Conservation (phyloP, 495 filamentous ascomycete genomes). For the Penicillium diatomitis region DNA sequence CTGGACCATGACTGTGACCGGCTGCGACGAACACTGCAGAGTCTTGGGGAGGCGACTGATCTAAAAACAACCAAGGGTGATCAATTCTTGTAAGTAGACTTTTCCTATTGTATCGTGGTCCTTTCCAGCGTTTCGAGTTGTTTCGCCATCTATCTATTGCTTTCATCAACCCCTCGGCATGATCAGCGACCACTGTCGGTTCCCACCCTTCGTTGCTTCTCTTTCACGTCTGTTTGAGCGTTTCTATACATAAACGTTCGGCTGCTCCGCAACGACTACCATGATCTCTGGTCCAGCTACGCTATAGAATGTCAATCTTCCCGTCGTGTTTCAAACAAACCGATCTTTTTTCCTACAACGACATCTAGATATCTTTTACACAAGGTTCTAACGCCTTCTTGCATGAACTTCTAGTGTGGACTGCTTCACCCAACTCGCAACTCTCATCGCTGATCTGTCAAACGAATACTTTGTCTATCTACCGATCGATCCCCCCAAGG, state of each 20-base stretch:
- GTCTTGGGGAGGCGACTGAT: slow-evolving; percentile 51
- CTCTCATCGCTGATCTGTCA: slow-evolving; percentile 49
- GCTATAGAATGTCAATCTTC: slow-evolving; percentile 21
- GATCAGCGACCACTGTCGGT: slow-evolving; percentile 5
- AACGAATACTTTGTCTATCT: slow-evolving; percentile 49
- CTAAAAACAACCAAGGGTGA: slow-evolving; percentile 50
- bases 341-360: slow-evolving; percentile 20
- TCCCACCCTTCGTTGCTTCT: slow-evolving; percentile 6
- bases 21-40: slow-evolving; percentile 47
- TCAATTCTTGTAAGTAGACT: slow-evolving; percentile 53
- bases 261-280: not conserved
- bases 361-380: slow-evolving; percentile 4
- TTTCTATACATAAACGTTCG: slow-evolving; percentile 7
- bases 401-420: slow-evolving; percentile 40
- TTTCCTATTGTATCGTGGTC: slow-evolving; percentile 10
- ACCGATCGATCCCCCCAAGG: slow-evolving; percentile 45
- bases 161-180: not conserved
- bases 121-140: slow-evolving; percentile 1
- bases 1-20: slow-evolving; percentile 47
- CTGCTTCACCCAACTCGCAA: slow-evolving; percentile 47
- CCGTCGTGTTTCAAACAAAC: not conserved
- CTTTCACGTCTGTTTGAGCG: slow-evolving; percentile 9
- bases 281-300: slow-evolving; percentile 5
- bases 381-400: slow-evolving; percentile 34
- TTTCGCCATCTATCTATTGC: no score